A percentile compares a stretch with the other conserved stretches of the same genome.
Conservation (phyloP, 306 rosid genomes). For the Vicia sativa region DNA sequence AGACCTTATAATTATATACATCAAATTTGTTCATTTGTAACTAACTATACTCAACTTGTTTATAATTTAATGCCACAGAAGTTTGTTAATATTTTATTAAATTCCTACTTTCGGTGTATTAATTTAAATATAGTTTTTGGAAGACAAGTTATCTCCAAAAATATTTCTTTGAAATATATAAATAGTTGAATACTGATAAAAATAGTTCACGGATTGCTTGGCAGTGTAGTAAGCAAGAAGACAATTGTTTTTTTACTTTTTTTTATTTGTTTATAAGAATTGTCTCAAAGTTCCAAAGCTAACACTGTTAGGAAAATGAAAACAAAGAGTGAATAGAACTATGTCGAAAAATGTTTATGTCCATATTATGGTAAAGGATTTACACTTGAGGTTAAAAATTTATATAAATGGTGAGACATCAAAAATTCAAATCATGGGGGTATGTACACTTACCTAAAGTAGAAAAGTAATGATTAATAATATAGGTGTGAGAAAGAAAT, state of each 20-base stretch:
- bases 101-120: too few species aligned
- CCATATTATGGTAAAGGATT: not conserved
- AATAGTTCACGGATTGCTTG: not conserved
- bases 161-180: not conserved
- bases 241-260: not conserved
- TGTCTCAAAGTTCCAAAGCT: not conserved
- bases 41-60: too few species aligned
- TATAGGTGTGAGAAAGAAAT: not conserved
- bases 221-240: not conserved
- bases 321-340: not conserved
- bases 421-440: not conserved
- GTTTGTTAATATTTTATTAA: too few species aligned
- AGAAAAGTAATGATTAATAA: not conserved
- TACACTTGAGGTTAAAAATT: not conserved
- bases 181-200: not conserved
- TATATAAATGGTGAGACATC: not conserved
- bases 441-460: not conserved
- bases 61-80: too few species aligned
- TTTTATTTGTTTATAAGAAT: not conserved
- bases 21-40: too few species aligned
- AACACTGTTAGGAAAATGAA: not conserved
- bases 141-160: too few species aligned
- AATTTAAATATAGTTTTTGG: too few species aligned
- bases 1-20: too few species aligned
- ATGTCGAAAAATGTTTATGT: not conserved